These are phyloP conservation scores for Neurospora tetraspora DNA, from an alignment of 495 filamentous ascomycete genomes.

Conservation along the genomic window DNA sequence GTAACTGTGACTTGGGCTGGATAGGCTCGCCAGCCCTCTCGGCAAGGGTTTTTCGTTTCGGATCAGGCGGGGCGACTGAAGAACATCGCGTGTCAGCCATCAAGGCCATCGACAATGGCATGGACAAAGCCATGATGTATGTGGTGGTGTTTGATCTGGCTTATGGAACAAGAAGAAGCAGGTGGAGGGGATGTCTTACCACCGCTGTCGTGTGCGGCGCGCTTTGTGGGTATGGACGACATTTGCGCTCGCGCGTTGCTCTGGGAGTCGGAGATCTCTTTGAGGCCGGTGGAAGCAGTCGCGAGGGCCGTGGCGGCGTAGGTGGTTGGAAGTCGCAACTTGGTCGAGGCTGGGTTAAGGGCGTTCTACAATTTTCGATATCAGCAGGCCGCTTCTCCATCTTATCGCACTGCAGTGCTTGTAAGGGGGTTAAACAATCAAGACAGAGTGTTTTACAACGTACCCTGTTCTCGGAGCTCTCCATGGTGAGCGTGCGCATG, in stretches of 20 bases:
- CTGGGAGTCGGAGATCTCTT: slow-evolving; percentile 47
- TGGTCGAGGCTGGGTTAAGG: not conserved
- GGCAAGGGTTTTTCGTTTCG: slow-evolving; percentile 49
- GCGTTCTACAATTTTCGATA: not conserved
- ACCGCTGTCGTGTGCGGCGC: slow-evolving; percentile 26
- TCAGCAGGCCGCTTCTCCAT: not conserved
- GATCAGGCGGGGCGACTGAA: slow-evolving; percentile 36
- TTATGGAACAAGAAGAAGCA: not conserved
- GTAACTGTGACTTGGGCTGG: slow-evolving; percentile 13
- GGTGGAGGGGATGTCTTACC: slow-evolving; percentile 1
- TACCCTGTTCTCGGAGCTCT: slow-evolving; percentile 33
- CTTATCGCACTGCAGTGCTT: not conserved
- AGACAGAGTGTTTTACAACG: not conserved
- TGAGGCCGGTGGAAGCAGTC: slow-evolving; percentile 13
- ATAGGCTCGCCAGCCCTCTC: slow-evolving; percentile 44
- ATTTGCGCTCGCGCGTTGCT: slow-evolving; percentile 56
- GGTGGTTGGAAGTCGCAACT: not conserved
- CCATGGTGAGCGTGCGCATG: slow-evolving; percentile 30
- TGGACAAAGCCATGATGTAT: not conserved
- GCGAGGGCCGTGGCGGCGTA: not conserved
- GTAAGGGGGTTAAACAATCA: not conserved
- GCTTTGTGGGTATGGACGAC: slow-evolving; percentile 41
- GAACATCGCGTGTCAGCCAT: slow-evolving; percentile 11
- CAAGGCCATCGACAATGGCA: not conserved
- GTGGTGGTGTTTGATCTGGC: not conserved